Evolutionary conservation across 257 asterid species (phyloP).

Genomic region (Nicotiana noctiflora): DNA sequence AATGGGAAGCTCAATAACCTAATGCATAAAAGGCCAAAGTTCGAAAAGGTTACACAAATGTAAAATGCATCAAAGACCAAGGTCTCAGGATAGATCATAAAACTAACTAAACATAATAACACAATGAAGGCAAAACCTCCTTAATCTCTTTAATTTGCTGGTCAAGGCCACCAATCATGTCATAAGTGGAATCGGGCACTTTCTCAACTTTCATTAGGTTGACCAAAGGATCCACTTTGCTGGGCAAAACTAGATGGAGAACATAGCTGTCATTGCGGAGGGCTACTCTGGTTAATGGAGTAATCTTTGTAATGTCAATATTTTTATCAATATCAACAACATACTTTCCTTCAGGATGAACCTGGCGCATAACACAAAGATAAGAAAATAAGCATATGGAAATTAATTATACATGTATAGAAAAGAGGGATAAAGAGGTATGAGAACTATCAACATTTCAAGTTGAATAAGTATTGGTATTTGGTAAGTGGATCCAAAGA

Average conservation of each 20-base stretch:
- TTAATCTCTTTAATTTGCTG: slow-evolving; percentile 95
- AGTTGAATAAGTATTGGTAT: background rate
- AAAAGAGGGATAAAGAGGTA: background rate
- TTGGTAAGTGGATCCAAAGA: background rate
- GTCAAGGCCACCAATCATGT: slow-evolving; percentile 99
- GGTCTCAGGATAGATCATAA: background rate
- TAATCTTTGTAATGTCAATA: slow-evolving; percentile 83
- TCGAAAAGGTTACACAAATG: slow-evolving; percentile 2
- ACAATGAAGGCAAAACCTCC: slow-evolving; percentile 38
- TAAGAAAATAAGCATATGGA: background rate
- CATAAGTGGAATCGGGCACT: slow-evolving; percentile 95
- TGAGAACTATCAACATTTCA: background rate
- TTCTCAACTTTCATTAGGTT: slow-evolving; percentile 98
- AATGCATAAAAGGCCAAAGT: background rate
- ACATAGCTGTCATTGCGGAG: slow-evolving; percentile 92
- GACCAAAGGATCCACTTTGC: slow-evolving; percentile 92
- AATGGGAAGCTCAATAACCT: slow-evolving; percentile 75
- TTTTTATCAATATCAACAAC: slow-evolving; percentile 85
- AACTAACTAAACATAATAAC: slow-evolving; percentile 3
- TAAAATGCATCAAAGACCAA: background rate
- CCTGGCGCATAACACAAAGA: slow-evolving; percentile 35
- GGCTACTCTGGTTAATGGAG: slow-evolving; percentile 95
- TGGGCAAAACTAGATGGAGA: slow-evolving; percentile 85
- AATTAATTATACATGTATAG: background rate
- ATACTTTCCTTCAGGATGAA: slow-evolving; percentile 88